Evolutionary conservation across 352 stramenopile genomes (phyloP).

Genomic region (Phytophthora brassicae): DNA sequence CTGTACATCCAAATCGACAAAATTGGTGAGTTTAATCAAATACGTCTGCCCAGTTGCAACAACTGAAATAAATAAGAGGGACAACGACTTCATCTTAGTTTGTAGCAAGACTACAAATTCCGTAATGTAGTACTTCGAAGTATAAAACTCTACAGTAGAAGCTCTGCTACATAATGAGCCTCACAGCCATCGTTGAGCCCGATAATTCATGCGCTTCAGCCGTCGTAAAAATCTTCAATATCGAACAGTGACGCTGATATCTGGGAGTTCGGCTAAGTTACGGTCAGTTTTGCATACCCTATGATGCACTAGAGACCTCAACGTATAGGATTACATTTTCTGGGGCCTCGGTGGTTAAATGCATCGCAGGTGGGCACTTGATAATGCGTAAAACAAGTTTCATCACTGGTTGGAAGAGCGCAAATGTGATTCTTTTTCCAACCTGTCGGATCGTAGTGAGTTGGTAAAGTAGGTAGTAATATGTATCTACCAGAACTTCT

Average conservation of each 20-base stretch:
- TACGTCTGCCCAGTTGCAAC: neutral
- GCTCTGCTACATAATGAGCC: neutral
- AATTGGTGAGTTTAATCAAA: neutral
- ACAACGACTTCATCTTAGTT: constrained; percentile 5
- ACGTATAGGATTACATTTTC: constrained; percentile 39
- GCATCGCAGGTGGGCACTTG: constrained; percentile 14
- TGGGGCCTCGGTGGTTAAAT: constrained; percentile 21
- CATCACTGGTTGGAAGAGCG: constrained; percentile 26
- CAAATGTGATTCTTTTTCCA: constrained; percentile 22
- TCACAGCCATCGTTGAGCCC: neutral
- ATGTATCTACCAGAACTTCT: constrained; percentile 26
- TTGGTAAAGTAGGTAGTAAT: constrained; percentile 34
- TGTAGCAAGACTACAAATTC: constrained; percentile 1
- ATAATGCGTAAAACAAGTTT: constrained; percentile 30
- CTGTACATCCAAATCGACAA: neutral
- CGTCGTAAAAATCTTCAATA: constrained; percentile 2
- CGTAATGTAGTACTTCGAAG: too few species aligned
- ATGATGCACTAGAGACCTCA: constrained; percentile 42
- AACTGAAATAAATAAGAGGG: constrained; percentile 1
- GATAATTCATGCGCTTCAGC: too few species aligned
- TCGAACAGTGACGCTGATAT: constrained; percentile 17
- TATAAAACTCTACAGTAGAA: too few species aligned
- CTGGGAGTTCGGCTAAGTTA: constrained; percentile 27
- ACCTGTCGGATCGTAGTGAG: constrained; percentile 17
- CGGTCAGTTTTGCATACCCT: constrained; percentile 34